Evolutionary conservation across 352 stramenopile species (phyloP).

Genomic region (Phytophthora melonis): DNA sequence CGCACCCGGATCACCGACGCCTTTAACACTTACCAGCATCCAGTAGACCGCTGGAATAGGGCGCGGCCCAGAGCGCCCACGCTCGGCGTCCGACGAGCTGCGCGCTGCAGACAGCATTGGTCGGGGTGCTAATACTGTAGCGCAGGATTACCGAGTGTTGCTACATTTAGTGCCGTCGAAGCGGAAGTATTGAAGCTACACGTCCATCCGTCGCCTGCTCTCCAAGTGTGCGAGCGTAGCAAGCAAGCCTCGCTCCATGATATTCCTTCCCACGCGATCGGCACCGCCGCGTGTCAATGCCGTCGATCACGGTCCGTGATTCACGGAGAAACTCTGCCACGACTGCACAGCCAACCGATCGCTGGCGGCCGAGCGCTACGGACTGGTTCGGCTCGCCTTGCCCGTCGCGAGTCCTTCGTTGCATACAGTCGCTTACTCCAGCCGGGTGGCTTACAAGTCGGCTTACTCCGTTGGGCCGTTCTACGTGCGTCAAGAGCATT

Average conservation of each 20-base stretch:
- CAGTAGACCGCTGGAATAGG: constrained; percentile 17
- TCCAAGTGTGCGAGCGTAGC: not conserved
- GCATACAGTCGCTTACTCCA: not conserved
- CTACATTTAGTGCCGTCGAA: too few relatives aligned
- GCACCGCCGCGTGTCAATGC: constrained; percentile 18
- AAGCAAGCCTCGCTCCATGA: not conserved
- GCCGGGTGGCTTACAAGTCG: not conserved
- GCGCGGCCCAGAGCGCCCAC: not conserved
- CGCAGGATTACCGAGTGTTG: too few relatives aligned
- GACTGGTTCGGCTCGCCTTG: not conserved
- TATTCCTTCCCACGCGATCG: constrained; percentile 19
- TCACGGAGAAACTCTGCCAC: not conserved
- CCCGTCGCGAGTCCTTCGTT: too few relatives aligned
- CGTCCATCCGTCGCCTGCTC: not conserved
- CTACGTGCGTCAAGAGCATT: not conserved
- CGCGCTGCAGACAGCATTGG: too few relatives aligned
- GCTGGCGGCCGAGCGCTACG: not conserved
- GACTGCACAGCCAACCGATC: not conserved
- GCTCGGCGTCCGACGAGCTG: too few relatives aligned
- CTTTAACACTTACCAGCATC: constrained; percentile 32
- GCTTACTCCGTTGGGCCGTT: not conserved
- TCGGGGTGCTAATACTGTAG: not conserved
- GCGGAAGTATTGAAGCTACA: too few relatives aligned
- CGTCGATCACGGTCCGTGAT: not conserved
- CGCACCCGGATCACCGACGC: constrained; percentile 5